Percentiles rank a stretch among this genome's conserved stretches.
Conservation (phyloP, 164 flowering plant species). For the Cinnamomum micranthum region DNA sequence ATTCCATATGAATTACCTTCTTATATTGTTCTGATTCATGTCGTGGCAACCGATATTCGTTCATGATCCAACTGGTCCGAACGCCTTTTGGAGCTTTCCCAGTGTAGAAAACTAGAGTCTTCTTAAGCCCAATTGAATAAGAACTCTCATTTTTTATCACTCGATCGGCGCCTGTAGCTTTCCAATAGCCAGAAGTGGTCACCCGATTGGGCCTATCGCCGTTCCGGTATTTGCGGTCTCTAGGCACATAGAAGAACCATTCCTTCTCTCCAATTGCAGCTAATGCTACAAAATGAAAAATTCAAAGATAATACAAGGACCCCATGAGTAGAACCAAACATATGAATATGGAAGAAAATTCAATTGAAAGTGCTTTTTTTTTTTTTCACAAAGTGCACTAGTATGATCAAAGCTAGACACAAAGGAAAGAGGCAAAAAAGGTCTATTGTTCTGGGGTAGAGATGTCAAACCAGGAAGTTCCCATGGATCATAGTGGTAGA, state of each 20-base stretch:
- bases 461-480: slow-evolving; percentile 78
- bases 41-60: slow-evolving; percentile 89
- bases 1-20: slow-evolving; percentile 39
- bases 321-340: neutral
- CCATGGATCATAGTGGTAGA: slow-evolving; percentile 98
- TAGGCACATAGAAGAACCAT: slow-evolving; percentile 95
- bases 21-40: slow-evolving; percentile 72
- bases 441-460: neutral
- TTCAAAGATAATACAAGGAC: neutral
- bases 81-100: slow-evolving; percentile 97
- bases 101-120: slow-evolving; percentile 95
- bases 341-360: too few relatives aligned
- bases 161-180: slow-evolving; percentile 96
- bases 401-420: neutral
- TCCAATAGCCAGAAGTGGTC: slow-evolving; percentile 97
- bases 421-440: neutral
- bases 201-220: slow-evolving; percentile 96
- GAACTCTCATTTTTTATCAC: slow-evolving; percentile 65
- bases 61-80: slow-evolving; percentile 96
- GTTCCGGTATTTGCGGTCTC: slow-evolving; percentile 89
- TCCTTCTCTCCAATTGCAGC: slow-evolving; percentile 98
- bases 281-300: slow-evolving; percentile 40
- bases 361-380: neutral
- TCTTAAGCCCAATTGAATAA: slow-evolving; percentile 79
- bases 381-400: neutral